These are phyloP conservation scores for Ceratobasidium sp. DNA, from an alignment of 1,284 basidiomycete species.

Conservation along the genomic window DNA sequence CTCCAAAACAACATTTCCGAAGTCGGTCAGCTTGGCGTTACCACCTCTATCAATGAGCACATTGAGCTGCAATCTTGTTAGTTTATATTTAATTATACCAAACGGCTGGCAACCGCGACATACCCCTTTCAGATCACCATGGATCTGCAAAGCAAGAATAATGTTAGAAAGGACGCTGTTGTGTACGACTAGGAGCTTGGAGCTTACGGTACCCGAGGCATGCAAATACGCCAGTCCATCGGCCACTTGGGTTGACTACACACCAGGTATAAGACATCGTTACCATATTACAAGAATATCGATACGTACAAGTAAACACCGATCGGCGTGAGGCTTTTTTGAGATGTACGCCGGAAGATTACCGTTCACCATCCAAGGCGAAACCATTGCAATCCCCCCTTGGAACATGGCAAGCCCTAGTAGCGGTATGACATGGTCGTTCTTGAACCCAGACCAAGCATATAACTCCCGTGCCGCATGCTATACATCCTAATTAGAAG, in stretches of 20 bases:
- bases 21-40: constrained; percentile 5
- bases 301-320: neutral
- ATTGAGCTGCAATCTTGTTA: constrained; percentile 2
- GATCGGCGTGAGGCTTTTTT: neutral
- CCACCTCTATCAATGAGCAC: neutral
- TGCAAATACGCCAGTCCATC: neutral
- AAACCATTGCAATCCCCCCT: constrained; percentile 7
- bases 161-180: neutral
- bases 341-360: neutral
- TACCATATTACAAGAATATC: neutral
- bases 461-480: constrained; percentile 17
- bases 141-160: neutral
- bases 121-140: constrained; percentile 19
- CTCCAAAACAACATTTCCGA: neutral
- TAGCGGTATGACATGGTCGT: neutral
- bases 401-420: constrained; percentile 2
- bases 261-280: neutral
- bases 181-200: neutral
- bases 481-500: neutral
- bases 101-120: neutral
- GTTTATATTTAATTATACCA: neutral
- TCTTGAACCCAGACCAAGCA: constrained; percentile 5
- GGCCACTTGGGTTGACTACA: constrained; percentile 1
- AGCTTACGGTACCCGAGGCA: neutral
- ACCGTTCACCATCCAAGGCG: constrained; percentile 5